phyloP scores from a whole-genome alignment of 768 basidiomycete species.

The Chalciporus pseudorubinellus region DNA sequence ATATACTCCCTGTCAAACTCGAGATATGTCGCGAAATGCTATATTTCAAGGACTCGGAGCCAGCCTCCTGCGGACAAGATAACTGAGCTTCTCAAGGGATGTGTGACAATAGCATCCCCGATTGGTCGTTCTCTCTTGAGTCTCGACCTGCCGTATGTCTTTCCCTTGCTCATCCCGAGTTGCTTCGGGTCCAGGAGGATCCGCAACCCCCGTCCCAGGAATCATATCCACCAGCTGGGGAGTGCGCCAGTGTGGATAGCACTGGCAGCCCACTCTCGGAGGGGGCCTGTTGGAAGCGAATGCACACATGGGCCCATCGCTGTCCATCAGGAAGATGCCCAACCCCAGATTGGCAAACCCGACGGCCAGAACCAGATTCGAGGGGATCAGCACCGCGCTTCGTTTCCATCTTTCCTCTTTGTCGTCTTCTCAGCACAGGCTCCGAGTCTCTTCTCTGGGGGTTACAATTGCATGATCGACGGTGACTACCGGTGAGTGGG shows the following conservation, averaged over 20 bases:
- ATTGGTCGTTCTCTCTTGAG: not conserved
- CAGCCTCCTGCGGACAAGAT: constrained; percentile 11
- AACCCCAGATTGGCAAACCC: no score
- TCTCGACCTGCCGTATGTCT: not conserved
- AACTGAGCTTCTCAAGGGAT: constrained; percentile 12
- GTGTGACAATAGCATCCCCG: not conserved
- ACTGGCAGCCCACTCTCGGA: not conserved
- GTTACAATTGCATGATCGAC: not conserved
- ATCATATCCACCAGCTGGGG: constrained; percentile 7
- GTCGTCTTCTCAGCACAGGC: not conserved
- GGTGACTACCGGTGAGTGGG: not conserved
- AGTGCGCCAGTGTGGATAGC: not conserved
- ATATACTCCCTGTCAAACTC: not conserved
- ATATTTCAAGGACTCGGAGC: not conserved
- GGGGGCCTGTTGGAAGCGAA: not conserved
- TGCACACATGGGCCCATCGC: not conserved
- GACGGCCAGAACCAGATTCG: not conserved
- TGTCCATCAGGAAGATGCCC: not conserved
- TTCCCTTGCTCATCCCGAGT: not conserved
- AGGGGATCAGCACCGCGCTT: not conserved
- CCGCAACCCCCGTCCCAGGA: not conserved
- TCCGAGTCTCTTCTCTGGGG: not conserved
- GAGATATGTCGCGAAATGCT: not conserved
- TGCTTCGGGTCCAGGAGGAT: no score
- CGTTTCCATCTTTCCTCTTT: not conserved